Evolutionary conservation across 805 yeast species (phyloP).

Genomic region (Suhomyces prunicola): DNA sequence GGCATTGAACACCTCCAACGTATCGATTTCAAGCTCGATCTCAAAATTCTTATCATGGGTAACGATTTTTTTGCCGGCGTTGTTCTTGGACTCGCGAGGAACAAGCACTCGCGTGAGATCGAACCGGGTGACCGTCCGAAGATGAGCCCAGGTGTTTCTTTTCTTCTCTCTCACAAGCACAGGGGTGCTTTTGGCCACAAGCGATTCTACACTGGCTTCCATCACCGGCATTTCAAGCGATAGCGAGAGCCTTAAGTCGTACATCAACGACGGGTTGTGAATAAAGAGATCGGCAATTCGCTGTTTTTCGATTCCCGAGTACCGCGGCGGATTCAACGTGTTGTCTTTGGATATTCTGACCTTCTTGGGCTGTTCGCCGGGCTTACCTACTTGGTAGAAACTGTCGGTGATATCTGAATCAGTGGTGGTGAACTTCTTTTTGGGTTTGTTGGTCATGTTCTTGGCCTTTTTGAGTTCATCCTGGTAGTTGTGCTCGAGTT

Average conservation of each 20-base stretch:
- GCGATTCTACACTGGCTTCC: constrained; percentile 52
- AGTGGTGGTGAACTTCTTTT: constrained; percentile 54
- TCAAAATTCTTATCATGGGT: constrained; percentile 37
- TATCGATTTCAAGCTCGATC: constrained; percentile 41
- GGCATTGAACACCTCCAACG: constrained; percentile 38
- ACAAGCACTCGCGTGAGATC: constrained; percentile 63
- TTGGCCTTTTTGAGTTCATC: constrained; percentile 29
- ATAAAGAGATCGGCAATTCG: constrained; percentile 71
- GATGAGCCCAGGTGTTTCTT: constrained; percentile 66
- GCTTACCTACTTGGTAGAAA: constrained; percentile 57
- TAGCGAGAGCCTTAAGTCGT: constrained; percentile 73
- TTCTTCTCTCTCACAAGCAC: constrained; percentile 64
- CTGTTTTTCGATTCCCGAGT: constrained; percentile 69
- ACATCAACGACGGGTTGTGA: constrained; percentile 71
- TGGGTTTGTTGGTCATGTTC: constrained; percentile 23
- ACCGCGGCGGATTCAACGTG: constrained; percentile 57
- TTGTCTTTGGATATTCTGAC: constrained; percentile 67
- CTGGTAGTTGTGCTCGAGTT: constrained; percentile 50
- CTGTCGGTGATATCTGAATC: constrained; percentile 64
- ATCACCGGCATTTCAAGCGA: constrained; percentile 74
- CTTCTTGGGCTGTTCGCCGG: constrained; percentile 63
- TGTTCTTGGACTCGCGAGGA: constrained; percentile 36
- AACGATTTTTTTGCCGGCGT: constrained; percentile 33
- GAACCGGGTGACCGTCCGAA: constrained; percentile 68
- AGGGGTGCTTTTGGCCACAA: constrained; percentile 46